phyloP scores from a whole-genome alignment of 768 basidiomycete species.

The Serendipita vermifera region DNA sequence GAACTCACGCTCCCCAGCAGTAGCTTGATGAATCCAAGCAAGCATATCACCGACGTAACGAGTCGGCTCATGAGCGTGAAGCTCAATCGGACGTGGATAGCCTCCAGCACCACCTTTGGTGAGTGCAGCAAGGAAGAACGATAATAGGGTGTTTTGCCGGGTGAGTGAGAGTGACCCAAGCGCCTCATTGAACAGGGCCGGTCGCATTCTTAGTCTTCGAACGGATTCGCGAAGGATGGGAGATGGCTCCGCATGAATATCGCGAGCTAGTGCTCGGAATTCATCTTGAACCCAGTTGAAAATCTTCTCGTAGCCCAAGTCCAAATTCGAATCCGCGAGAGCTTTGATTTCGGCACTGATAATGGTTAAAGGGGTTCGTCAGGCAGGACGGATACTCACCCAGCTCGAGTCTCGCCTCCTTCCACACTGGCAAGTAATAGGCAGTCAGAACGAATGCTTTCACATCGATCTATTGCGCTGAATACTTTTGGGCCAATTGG shows the following conservation, averaged over 20 bases:
- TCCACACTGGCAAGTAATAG: slow-evolving; percentile 77
- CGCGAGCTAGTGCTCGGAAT: slow-evolving; percentile 66
- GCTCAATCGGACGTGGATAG: slow-evolving; percentile 82
- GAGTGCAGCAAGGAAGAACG: slow-evolving; percentile 74
- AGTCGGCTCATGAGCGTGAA: slow-evolving; percentile 95
- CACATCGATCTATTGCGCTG: slow-evolving; percentile 73
- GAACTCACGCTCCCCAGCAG: slow-evolving; percentile 90
- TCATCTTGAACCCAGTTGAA: slow-evolving; percentile 75
- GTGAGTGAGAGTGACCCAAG: slow-evolving; percentile 65
- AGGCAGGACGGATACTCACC: slow-evolving; percentile 31
- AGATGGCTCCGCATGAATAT: slow-evolving; percentile 57
- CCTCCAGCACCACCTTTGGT: slow-evolving; percentile 80
- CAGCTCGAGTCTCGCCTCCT: slow-evolving; percentile 62
- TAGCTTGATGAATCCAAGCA: slow-evolving; percentile 93
- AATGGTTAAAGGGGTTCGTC: neutral
- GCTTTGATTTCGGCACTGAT: slow-evolving; percentile 79
- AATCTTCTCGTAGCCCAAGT: slow-evolving; percentile 83
- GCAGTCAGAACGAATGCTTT: slow-evolving; percentile 72
- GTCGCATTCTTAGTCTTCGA: slow-evolving; percentile 55
- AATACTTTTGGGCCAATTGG: slow-evolving; percentile 67
- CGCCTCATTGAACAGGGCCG: slow-evolving; percentile 57
- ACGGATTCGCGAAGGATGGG: slow-evolving; percentile 58
- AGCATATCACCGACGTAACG: slow-evolving; percentile 98
- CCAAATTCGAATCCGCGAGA: slow-evolving; percentile 64
- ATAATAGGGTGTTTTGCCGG: slow-evolving; percentile 65